phyloP scores from a whole-genome alignment of 73 alveolate genomes.

The Paramecium sonneborni region DNA sequence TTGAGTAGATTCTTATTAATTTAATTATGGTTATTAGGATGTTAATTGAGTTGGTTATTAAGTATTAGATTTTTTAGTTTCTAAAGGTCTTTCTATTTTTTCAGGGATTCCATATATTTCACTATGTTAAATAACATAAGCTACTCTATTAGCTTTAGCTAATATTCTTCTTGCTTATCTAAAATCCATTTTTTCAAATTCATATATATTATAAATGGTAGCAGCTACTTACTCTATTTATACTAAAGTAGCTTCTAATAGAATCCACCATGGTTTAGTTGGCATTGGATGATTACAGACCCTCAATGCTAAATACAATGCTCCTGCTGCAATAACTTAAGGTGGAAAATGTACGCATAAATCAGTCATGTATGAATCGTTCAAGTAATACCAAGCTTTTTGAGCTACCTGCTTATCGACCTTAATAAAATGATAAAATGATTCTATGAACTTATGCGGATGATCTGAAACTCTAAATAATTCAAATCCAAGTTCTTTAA shows the following conservation, averaged over 20 bases:
- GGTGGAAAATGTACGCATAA: slow-evolving; percentile 52
- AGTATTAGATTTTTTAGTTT: neutral
- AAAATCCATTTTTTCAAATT: slow-evolving; percentile 55
- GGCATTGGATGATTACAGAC: slow-evolving; percentile 43
- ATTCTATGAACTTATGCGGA: slow-evolving; percentile 55
- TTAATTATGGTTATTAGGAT: neutral
- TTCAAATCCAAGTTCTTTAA: slow-evolving; percentile 37
- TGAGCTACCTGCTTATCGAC: slow-evolving; percentile 43
- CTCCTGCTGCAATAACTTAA: slow-evolving; percentile 54
- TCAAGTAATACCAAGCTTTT: slow-evolving; percentile 56
- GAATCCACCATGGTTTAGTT: slow-evolving; percentile 49
- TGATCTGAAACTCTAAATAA: slow-evolving; percentile 47
- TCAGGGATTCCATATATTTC: slow-evolving; percentile 51
- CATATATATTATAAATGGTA: slow-evolving; percentile 7
- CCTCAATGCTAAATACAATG: slow-evolving; percentile 48
- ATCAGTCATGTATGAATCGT: slow-evolving; percentile 57
- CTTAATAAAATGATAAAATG: slow-evolving; percentile 54
- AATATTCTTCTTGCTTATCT: slow-evolving; percentile 36
- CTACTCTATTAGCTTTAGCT: slow-evolving; percentile 23
- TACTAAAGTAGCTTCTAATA: neutral
- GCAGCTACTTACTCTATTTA: slow-evolving; percentile 45
- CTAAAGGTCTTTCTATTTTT: neutral
- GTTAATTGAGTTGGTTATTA: neutral
- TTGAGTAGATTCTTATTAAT: neutral
- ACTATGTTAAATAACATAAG: neutral